Percentiles rank a stretch among this genome's conserved stretches.
phyloP scores from a whole-genome alignment of 305 asterid genomes.

The Petunia hybrid region DNA sequence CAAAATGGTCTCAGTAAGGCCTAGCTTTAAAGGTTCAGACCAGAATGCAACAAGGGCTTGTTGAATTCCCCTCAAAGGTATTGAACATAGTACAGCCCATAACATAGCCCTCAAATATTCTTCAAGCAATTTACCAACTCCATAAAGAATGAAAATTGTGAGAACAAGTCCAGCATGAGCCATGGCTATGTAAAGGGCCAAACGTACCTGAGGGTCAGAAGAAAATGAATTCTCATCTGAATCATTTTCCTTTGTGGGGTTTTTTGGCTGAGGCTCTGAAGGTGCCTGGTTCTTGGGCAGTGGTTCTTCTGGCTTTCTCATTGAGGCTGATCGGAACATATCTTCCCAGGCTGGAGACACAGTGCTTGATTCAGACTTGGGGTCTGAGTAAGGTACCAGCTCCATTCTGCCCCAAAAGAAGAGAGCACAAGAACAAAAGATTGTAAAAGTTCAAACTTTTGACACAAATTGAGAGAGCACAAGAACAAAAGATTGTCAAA shows the following conservation, averaged over 20 bases:
- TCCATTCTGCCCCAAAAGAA: slow-evolving; percentile 49
- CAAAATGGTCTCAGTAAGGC: slow-evolving; percentile 86
- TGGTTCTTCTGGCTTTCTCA: slow-evolving; percentile 65
- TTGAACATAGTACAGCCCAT: slow-evolving; percentile 95
- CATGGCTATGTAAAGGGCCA: slow-evolving; percentile 94
- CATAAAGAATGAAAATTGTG: slow-evolving; percentile 66
- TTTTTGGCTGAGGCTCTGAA: slow-evolving; percentile 17
- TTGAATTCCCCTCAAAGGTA: slow-evolving; percentile 86
- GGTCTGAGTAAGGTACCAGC: slow-evolving; percentile 66
- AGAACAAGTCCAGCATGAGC: slow-evolving; percentile 92
- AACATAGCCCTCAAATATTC: slow-evolving; percentile 81
- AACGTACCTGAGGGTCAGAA: slow-evolving; percentile 87
- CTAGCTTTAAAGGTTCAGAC: slow-evolving; percentile 84
- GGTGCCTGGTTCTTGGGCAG: slow-evolving; percentile 44
- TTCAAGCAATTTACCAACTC: slow-evolving; percentile 77
- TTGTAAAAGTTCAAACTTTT: slow-evolving; percentile 9
- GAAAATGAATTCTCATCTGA: slow-evolving; percentile 48
- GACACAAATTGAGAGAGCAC: neutral
- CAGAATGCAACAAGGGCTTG: slow-evolving; percentile 86
- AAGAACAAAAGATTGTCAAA: neutral
- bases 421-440: neutral
- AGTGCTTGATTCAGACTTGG: slow-evolving; percentile 56
- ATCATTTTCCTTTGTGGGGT: slow-evolving; percentile 26
- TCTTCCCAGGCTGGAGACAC: slow-evolving; percentile 83
- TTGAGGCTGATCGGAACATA: slow-evolving; percentile 95